A percentile compares a stretch with the other conserved stretches of the same genome.
Evolutionary conservation across 1,139 yeast genomes (phyloP).

Genomic region (Pichia sp.): DNA sequence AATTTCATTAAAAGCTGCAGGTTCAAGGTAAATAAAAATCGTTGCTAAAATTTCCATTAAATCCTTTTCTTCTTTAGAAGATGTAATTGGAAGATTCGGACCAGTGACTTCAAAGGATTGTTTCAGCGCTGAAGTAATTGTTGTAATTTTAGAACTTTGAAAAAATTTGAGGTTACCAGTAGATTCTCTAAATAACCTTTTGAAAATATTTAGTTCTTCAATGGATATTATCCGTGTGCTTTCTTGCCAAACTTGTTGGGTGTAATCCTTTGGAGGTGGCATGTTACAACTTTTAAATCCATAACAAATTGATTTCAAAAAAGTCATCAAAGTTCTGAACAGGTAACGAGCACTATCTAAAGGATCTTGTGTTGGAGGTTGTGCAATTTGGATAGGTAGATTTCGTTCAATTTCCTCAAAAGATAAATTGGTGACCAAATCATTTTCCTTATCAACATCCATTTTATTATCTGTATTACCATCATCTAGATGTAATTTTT

Average conservation of each 20-base stretch:
- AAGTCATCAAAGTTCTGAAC: constrained; percentile 84
- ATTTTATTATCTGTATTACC: constrained; percentile 11
- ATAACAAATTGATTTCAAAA: constrained; percentile 81
- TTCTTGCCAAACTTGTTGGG: constrained; percentile 75
- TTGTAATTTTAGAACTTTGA: constrained; percentile 45
- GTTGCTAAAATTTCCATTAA: constrained; percentile 94
- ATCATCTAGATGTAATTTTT: constrained; percentile 9
- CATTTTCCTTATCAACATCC: constrained; percentile 21
- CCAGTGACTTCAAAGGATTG: constrained; percentile 68
- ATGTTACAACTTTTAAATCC: constrained; percentile 90
- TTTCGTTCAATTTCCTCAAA: constrained; percentile 42
- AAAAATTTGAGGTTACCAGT: constrained; percentile 75
- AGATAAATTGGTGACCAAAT: constrained; percentile 31
- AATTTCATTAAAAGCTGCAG: constrained; percentile 92
- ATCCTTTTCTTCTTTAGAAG: constrained; percentile 90
- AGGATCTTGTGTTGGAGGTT: constrained; percentile 49
- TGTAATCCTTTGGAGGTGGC: constrained; percentile 62
- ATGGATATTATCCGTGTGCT: constrained; percentile 74
- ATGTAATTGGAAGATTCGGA: constrained; percentile 75
- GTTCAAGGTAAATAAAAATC: constrained; percentile 87
- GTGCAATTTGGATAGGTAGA: constrained; percentile 43
- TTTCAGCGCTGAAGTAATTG: constrained; percentile 31
- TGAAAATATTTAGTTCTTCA: constrained; percentile 76
- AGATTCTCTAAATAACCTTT: constrained; percentile 77
- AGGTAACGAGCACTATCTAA: constrained; percentile 82